Conservation (phyloP, 2,329 filamentous ascomycete genomes). For the Claviceps quebecensis region DNA sequence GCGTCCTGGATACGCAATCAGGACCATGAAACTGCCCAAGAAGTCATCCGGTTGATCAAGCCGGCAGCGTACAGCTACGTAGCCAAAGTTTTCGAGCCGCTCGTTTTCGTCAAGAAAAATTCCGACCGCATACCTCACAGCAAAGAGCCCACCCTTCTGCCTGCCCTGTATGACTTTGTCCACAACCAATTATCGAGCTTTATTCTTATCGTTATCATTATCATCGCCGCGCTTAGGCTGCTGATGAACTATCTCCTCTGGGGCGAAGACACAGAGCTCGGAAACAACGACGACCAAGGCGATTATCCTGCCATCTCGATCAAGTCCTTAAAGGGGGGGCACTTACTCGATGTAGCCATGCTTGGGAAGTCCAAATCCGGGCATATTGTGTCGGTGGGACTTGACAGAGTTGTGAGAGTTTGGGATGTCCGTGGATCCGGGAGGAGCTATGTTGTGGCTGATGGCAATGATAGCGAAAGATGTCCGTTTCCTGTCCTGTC, state of each 20-base stretch:
- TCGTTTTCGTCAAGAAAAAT: constrained; percentile 57
- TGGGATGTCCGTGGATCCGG: constrained; percentile 44
- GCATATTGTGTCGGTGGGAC: constrained; percentile 51
- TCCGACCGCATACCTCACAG: constrained; percentile 48
- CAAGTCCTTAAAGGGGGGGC: constrained; percentile 46
- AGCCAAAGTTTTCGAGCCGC: constrained; percentile 59
- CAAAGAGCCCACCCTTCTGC: constrained; percentile 21
- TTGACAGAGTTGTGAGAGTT: constrained; percentile 55
- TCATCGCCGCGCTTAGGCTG: constrained; percentile 50
- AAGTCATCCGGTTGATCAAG: constrained; percentile 64
- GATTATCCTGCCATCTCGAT: constrained; percentile 40
- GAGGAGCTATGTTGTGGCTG: constrained; percentile 26
- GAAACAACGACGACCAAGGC: constrained; percentile 31
- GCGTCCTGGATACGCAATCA: constrained; percentile 64
- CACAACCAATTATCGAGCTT: constrained; percentile 45
- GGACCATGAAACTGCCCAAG: constrained; percentile 63
- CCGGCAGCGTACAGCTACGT: constrained; percentile 57
- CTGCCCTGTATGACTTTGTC: constrained; percentile 49
- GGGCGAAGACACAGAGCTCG: constrained; percentile 39
- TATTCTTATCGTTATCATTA: constrained; percentile 45
- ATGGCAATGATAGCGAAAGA: constrained; percentile 25
- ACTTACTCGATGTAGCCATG: constrained; percentile 55
- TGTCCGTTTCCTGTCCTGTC: constrained; percentile 46
- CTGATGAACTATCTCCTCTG: constrained; percentile 63
- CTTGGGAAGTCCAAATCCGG: constrained; percentile 49